Base-by-base conservation (phyloP, 2,329 filamentous ascomycete species). In the Aspergillus amoenus region DNA sequence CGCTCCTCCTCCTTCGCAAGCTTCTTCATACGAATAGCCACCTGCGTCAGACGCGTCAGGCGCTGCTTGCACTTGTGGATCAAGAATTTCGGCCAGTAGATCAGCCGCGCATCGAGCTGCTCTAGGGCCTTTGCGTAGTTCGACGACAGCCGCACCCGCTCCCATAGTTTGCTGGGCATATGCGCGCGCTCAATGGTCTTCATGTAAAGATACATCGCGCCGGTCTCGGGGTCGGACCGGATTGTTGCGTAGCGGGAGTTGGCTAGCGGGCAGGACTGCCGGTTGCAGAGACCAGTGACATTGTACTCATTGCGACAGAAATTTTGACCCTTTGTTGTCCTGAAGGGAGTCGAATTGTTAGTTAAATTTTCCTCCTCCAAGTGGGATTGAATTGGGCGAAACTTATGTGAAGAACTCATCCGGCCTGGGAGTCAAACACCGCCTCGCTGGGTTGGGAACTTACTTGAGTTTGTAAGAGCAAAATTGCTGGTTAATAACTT, bases 271-370 rank as follows among this genome's bases (percentile, higher is more conserved):
- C 93, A 96, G 53, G 90, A 91, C 75, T 96, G 91, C 57, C 91
- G 84, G 72, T 90, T 92, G 79, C 90, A 94, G 61, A 93, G 84
- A 55, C 90, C 88, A 12, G 85, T 89, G 61, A 92, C 88, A 73
- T 95, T 96, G 82, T 92, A 89, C 78, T 93, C 93, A 77, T 97
- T 96, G 74, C 93, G 88, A 78, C 94, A 99, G 78, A 97, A 99
- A 68, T 87, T 97, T 75, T 94, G 88, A 58, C 88, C 84, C 76
- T 93, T 95, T 22, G 90, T 90, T 18, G 88, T 91, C 79, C 86
- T 91, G 69, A n/a, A 18, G 21, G 39, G 17, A 32, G 6, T 43
- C 1, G 22, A 37, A 15, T 15, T n/a, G 41, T 54, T 54, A 55
- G 52, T 30, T 8, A 39, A 18, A 30, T 32, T 13, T 11, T 27